Percentiles rank a stretch among this genome's conserved stretches.
Evolutionary conservation across 148 eudicot genomes (phyloP).

Genomic region (Chenopodium suecicum): DNA sequence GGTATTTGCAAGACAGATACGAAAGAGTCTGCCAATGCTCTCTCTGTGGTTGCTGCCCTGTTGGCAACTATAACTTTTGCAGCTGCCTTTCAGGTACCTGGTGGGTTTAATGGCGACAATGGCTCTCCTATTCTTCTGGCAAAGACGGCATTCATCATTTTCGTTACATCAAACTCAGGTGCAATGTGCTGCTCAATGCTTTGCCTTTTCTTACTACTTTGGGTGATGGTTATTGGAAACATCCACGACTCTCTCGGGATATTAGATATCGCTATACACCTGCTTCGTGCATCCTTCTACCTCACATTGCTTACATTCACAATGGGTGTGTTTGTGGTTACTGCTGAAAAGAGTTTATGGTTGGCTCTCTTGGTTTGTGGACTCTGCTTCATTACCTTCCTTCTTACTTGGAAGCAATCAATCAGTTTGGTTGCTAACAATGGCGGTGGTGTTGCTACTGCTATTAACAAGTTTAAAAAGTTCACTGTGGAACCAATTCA

Average conservation of each 20-base stretch:
- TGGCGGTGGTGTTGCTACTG: background rate
- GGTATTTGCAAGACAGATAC: conserved; percentile 8
- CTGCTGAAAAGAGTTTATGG: conserved; percentile 1
- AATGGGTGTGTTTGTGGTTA: conserved; percentile 13
- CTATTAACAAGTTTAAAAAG: no score
- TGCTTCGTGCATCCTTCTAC: conserved; percentile 5
- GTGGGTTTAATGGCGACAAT: conserved; percentile 5
- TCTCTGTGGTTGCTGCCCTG: conserved; percentile 15
- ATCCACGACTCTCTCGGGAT: background rate
- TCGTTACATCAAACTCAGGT: background rate
- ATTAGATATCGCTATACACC: conserved; percentile 3
- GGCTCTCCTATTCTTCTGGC: conserved; percentile 5
- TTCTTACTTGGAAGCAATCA: background rate
- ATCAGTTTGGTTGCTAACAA: background rate
- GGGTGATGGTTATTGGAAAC: conserved; percentile 11
- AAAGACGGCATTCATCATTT: background rate
- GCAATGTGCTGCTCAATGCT: conserved; percentile 17
- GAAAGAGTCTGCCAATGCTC: conserved; percentile 8
- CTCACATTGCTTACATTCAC: conserved; percentile 12
- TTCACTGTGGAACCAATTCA: no score
- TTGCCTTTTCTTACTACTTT: conserved; percentile 12
- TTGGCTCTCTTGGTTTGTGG: conserved; percentile 2
- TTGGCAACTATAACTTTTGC: conserved; percentile 18
- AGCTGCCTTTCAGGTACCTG: conserved; percentile 19
- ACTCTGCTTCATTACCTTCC: background rate